phyloP scores from a whole-genome alignment of 495 filamentous ascomycete species.

The Talaromyces wortmannii region DNA sequence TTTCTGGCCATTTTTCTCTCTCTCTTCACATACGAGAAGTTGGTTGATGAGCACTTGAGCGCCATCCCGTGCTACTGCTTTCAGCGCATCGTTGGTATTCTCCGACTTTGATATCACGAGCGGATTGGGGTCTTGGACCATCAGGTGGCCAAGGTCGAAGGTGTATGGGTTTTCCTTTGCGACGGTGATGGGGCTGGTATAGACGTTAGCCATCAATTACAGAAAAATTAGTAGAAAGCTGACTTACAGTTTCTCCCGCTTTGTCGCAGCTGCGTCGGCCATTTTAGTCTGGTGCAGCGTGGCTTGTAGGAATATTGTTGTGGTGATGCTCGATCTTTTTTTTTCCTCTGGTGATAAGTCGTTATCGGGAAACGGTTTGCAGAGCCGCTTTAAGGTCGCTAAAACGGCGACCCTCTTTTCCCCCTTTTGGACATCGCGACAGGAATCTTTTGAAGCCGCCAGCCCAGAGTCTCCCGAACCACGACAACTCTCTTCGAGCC shows the following conservation, averaged over 20 bases:
- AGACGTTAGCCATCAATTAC: neutral
- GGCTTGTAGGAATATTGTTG: slow-evolving; percentile 9
- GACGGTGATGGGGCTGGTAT: slow-evolving; percentile 53
- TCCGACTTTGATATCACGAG: slow-evolving; percentile 40
- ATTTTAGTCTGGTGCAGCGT: slow-evolving; percentile 12
- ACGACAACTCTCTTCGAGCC: neutral
- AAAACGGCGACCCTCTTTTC: neutral
- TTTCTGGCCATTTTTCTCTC: neutral
- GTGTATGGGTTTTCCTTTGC: slow-evolving; percentile 81
- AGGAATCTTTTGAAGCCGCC: neutral
- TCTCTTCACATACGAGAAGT: slow-evolving; percentile 45
- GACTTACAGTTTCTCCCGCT: slow-evolving; percentile 37
- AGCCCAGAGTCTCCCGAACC: neutral
- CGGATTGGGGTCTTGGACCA: slow-evolving; percentile 77
- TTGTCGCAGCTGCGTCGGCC: slow-evolving; percentile 16
- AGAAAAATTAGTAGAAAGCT: neutral
- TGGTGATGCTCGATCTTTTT: neutral
- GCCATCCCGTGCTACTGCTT: slow-evolving; percentile 70
- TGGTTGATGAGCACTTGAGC: slow-evolving; percentile 85
- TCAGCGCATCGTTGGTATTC: slow-evolving; percentile 44
- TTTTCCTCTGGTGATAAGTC: neutral
- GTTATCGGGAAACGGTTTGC: slow-evolving; percentile 3
- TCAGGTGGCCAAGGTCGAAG: slow-evolving; percentile 85
- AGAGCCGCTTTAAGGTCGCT: neutral
- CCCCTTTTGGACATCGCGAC: neutral